These are phyloP conservation scores for Medicago arabica DNA, from an alignment of 306 rosid genomes.

Conservation along the genomic window DNA sequence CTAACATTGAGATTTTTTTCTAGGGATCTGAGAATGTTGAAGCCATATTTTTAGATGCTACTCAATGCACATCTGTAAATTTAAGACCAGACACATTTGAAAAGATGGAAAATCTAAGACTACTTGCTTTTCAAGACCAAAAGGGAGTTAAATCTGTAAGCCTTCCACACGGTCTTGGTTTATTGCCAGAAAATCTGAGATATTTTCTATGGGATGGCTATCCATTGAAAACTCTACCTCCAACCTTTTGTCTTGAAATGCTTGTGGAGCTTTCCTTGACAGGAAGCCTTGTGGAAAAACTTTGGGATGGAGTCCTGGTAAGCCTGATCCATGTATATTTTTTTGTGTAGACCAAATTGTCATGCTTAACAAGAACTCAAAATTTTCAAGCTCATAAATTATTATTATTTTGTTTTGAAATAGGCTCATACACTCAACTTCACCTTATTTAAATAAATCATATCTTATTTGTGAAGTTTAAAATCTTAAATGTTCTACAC, in stretches of 20 bases:
- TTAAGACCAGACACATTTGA: neutral
- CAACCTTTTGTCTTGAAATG: neutral
- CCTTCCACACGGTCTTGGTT: neutral
- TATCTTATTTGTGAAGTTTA: no score
- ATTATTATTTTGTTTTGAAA: neutral
- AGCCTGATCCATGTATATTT: neutral
- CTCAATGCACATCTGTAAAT: neutral
- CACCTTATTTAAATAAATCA: no score
- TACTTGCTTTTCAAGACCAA: neutral
- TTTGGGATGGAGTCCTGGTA: slow-evolving; percentile 23
- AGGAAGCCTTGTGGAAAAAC: neutral
- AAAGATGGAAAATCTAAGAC: slow-evolving; percentile 12
- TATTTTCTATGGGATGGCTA: neutral
- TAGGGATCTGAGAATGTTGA: slow-evolving; percentile 24
- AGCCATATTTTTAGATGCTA: neutral
- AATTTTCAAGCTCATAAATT: no score
- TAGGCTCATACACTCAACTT: no score
- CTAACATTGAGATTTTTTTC: neutral
- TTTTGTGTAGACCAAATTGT: no score
- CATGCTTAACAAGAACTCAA: no score
- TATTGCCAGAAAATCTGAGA: slow-evolving; percentile 1
- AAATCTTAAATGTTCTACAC: no score
- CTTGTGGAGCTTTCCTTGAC: slow-evolving; percentile 4
- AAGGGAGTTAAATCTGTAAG: neutral
- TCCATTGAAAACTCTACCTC: neutral